Conservation (phyloP, 179 eudicot species). For the Nepenthes alata region DNA sequence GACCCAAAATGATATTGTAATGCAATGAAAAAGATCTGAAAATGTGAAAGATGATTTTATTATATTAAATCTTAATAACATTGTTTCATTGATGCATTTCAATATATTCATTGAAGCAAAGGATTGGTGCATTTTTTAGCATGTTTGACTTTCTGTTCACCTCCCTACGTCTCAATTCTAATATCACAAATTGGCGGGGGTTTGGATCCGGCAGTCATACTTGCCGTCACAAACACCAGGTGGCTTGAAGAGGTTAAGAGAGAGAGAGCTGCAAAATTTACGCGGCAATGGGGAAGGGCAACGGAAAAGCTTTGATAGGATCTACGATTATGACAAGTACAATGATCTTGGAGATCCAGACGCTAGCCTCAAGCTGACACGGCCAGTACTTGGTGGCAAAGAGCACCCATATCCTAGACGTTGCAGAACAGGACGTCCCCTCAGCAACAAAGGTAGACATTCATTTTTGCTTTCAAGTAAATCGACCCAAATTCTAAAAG, state of each 20-base stretch:
- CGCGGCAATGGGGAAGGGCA: conserved; percentile 55
- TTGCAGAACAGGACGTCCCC: conserved; percentile 60
- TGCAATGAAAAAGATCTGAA: too few relatives aligned
- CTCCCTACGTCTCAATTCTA: neutral
- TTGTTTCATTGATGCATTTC: too few relatives aligned
- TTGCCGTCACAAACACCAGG: conserved; percentile 65
- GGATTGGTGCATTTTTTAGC: too few relatives aligned
- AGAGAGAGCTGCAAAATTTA: conserved; percentile 30
- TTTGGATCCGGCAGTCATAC: conserved; percentile 35
- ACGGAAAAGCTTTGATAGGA: conserved; percentile 39
- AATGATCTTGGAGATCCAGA: conserved; percentile 72
- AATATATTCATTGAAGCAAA: too few relatives aligned
- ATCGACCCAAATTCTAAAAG: too few relatives aligned
- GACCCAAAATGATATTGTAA: too few relatives aligned
- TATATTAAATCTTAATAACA: neutral
- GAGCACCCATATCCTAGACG: conserved; percentile 68
- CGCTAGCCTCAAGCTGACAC: conserved; percentile 5
- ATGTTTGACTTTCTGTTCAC: neutral
- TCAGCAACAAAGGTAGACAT: conserved; percentile 28
- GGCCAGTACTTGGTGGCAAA: conserved; percentile 67
- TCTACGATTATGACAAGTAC: conserved; percentile 69
- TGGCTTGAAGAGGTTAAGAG: conserved; percentile 34
- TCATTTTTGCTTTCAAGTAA: too few relatives aligned
- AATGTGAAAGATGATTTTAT: neutral
- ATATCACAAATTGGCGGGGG: neutral